Evolutionary conservation across 768 basidiomycete genomes (phyloP), one percentile per base, ranked within the genome.

Genomic region (Tylopilus vinaceipallidus): DNA sequence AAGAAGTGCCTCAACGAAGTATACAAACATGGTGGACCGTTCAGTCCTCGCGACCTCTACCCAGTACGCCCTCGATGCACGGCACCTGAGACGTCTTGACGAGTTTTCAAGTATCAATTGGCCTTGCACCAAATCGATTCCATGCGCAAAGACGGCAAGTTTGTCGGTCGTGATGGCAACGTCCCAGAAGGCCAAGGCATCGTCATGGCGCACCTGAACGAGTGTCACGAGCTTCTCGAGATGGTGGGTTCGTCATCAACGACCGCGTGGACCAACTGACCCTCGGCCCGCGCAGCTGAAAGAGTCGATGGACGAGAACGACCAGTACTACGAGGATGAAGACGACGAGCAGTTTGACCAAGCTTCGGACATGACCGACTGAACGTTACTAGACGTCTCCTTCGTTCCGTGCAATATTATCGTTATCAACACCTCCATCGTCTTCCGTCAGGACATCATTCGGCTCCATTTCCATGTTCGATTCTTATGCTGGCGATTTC

Each of bases 1-100:
- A 97, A 95, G 76, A 95, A 95, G 64, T 95, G 94, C 61, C 75
- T 98, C 47, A 95, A 95, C 61, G 95, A 98, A 70, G 95, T 98
- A 2, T 76, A 89, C 52, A 97, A 95, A 64, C 94, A 93, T 59
- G 95, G 95, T 14, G 95, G 94, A 13, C 90, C 93, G 1, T 95
- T 95, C 63, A 90, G 80, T 55, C 83, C 94, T 17, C 83, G 92
- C 34, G 95, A 98, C 66, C 75, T 98, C 29, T 97, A 97, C 72
- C 95, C 95, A 17, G 91, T 94, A 65, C 53, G 88, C 75, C 23
- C 47, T 30, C 27, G 41, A 24, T 30, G 8, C 30, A 41, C 42
- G 51, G 27, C 45, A 54, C 7, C 10, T 2, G 22, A 34, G 4
- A 27, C 10, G 22, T 53, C 35, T 55, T 56, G 17, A 60, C 48